A percentile compares a stretch with the other conserved stretches of the same genome.
Evolutionary conservation across 108 stramenopile genomes (phyloP).

Genomic region (Pseudonitzschia multistriata): DNA sequence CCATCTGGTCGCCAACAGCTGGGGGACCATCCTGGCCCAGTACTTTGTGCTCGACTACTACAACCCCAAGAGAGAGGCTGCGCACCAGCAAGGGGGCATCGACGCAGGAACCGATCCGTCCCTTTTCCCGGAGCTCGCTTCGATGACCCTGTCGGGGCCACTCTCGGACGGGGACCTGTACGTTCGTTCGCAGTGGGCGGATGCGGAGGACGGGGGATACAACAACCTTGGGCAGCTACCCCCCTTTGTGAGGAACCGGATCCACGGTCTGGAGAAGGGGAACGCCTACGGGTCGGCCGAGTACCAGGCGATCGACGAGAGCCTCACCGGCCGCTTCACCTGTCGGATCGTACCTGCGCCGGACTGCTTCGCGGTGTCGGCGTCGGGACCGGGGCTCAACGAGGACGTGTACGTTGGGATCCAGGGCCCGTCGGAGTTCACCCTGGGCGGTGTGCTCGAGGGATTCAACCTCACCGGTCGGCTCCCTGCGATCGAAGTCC

Average conservation of each 20-base stretch:
- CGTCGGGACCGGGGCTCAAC: conserved; percentile 34
- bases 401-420: conserved; percentile 47
- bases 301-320: conserved; percentile 36
- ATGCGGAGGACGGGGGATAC: conserved; percentile 6
- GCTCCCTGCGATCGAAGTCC: conserved; percentile 33
- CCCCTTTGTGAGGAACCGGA: conserved; percentile 39
- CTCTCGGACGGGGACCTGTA: conserved; percentile 36
- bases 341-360: conserved; percentile 32
- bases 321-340: conserved; percentile 38
- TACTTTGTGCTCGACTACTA: conserved; percentile 31
- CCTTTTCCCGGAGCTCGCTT: not conserved
- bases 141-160: conserved; percentile 31
- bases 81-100: too few relatives aligned
- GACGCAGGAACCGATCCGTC: not conserved
- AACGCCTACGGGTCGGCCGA: conserved; percentile 30
- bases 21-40: conserved; percentile 49
- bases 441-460: conserved; percentile 32
- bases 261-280: conserved; percentile 30
- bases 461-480: conserved; percentile 36
- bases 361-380: conserved; percentile 38
- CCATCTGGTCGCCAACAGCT: conserved; percentile 35
- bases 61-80: not conserved
- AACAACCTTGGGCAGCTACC: conserved; percentile 38
- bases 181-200: conserved; percentile 43
- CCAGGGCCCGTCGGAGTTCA: conserved; percentile 47